Base-by-base conservation (phyloP, 1,284 basidiomycete species). In the Marasmius oreades region DNA sequence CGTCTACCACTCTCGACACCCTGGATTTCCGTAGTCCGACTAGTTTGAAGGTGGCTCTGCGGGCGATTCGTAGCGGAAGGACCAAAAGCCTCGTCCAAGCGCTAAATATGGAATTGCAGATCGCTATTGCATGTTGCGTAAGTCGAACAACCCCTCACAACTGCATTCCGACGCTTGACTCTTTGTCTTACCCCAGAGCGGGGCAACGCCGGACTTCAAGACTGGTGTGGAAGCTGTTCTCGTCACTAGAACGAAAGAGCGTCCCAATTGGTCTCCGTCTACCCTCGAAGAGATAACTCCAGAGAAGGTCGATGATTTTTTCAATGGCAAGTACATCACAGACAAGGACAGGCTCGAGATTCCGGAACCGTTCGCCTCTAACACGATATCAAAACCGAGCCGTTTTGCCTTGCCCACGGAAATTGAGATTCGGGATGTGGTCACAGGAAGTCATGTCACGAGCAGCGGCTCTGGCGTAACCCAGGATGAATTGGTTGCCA, bases 11-110 rank as follows among this genome's bases (percentile, higher is more conserved):
- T 14, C 70, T 90, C 59, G 73, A 77, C 18, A 74, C 76, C 24
- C 73, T 98, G 61, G 74, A 84, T 47, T 64, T 81, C 61, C 84
- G 93, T 53, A 94, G 92, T 69, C 95, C 95, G 3, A 96, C 94
- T 2, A 95, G 93, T 65, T 78, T 97, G 66, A 92, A 90, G 67
- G 88, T 98, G 26, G 84, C 94, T 18, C 77, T 98, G 18, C 74
- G 81, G 63, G 90, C 91, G 11, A 82, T 95, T 60, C 84, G 90
- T 52, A 76, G 77, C 59, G 93, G 92, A 14, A 82, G 78, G 65
- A 70, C 74, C 3, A 73, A 87, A 71, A 71, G 78, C 16, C 75
- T 97, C 47, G 76, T 80, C 22, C 77, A 90, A 58, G 85, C 83
- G 5, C 76, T 97, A 58, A 75, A 88, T 62, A 93, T 92, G 85